phyloP scores from a whole-genome alignment of 371 early-diverging fungal genomes.

The Syncephalis fuscata region DNA sequence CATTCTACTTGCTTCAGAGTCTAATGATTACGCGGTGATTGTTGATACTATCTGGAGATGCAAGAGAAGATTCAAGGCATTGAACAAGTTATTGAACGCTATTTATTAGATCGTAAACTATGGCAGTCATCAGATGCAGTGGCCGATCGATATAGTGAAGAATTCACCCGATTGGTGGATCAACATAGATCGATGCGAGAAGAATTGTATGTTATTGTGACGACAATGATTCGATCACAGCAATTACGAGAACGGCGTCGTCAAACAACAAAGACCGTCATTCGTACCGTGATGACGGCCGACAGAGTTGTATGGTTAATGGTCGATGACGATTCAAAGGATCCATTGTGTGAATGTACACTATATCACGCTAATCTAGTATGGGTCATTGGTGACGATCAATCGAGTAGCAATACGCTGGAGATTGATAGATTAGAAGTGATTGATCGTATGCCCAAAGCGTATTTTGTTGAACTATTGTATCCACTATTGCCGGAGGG shows the following conservation, averaged over 20 bases:
- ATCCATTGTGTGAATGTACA: constrained; percentile 37
- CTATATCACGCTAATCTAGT: constrained; percentile 24
- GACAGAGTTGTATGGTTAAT: constrained; percentile 37
- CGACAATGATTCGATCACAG: constrained; percentile 38
- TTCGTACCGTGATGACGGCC: constrained; percentile 20
- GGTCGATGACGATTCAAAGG: constrained; percentile 17
- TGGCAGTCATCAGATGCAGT: constrained; percentile 14
- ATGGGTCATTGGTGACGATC: constrained; percentile 38
- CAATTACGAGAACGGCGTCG: constrained; percentile 14
- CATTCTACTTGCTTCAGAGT: constrained; percentile 53
- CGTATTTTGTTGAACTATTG: constrained; percentile 47
- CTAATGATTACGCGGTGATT: constrained; percentile 26
- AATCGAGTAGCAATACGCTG: constrained; percentile 36
- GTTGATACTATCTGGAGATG: constrained; percentile 38
- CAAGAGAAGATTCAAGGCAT: constrained; percentile 44
- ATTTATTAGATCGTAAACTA: constrained; percentile 17
- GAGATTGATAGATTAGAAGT: constrained; percentile 53
- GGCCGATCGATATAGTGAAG: constrained; percentile 12
- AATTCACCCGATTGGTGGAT: constrained; percentile 6
- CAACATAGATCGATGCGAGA: constrained; percentile 12
- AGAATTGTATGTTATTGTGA: constrained; percentile 53
- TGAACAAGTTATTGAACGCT: constrained; percentile 13
- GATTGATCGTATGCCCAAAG: constrained; percentile 35
- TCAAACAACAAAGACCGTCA: constrained; percentile 13
- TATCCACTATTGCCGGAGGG: constrained; percentile 29